Evolutionary conservation across 2,329 filamentous ascomycete genomes (phyloP).

Genomic region (Bipolaris sorokiniana): DNA sequence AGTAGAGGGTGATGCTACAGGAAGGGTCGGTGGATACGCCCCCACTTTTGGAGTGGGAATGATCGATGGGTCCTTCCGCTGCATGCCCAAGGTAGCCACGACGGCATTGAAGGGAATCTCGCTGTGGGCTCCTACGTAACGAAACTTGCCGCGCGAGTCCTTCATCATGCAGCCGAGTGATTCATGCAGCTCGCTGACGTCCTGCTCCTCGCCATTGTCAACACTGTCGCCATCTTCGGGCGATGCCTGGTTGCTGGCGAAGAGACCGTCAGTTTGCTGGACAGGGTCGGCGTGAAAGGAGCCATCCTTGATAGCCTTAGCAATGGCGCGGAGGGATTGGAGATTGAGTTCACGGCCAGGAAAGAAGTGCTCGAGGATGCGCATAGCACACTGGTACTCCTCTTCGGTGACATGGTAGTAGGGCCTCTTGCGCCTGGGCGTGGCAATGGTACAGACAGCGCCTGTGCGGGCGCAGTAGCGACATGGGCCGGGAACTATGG

Average conservation of each 20-base stretch:
- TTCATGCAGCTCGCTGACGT: constrained; percentile 46
- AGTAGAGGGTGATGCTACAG: constrained; percentile 26
- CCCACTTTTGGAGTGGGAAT: constrained; percentile 41
- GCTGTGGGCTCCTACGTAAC: constrained; percentile 47
- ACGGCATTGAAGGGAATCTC: constrained; percentile 49
- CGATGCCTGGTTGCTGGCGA: constrained; percentile 27
- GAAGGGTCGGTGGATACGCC: constrained; percentile 39
- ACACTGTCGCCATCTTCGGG: constrained; percentile 33
- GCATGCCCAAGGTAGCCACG: constrained; percentile 39
- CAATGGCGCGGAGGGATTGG: constrained; percentile 40
- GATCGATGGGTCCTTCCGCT: constrained; percentile 31
- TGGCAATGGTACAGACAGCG: constrained; percentile 44
- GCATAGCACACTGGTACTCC: constrained; percentile 48
- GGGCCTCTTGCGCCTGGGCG: constrained; percentile 45
- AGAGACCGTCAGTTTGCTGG: constrained; percentile 33
- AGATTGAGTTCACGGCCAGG: constrained; percentile 47
- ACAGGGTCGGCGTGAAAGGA: constrained; percentile 32
- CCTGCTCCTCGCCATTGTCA: constrained; percentile 38
- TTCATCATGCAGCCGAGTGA: constrained; percentile 48
- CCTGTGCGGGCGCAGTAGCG: constrained; percentile 48
- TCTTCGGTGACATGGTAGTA: constrained; percentile 51
- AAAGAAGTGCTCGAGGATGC: constrained; percentile 47
- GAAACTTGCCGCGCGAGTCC: constrained; percentile 43
- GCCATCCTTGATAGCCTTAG: constrained; percentile 43
- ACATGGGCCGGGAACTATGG: constrained; percentile 47